Evolutionary conservation across 345 rosid species (phyloP).

Genomic region (Ceriops decandra): DNA sequence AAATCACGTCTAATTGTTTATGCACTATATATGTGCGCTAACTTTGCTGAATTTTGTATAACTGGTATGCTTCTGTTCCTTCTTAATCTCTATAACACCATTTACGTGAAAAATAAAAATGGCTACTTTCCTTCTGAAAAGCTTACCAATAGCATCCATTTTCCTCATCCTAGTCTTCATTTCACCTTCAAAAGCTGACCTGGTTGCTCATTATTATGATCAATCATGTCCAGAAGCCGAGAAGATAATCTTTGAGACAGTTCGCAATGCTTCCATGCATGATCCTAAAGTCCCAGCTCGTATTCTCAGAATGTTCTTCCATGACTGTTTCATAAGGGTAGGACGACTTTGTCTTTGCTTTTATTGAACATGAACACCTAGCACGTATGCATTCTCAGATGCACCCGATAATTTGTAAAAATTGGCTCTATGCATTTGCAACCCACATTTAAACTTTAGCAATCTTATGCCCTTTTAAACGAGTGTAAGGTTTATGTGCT

Average conservation of each 20-base stretch:
- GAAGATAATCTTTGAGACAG: constrained; percentile 51
- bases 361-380: neutral
- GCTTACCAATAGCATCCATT: constrained; percentile 4
- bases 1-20: neutral
- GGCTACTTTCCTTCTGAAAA: constrained; percentile 24
- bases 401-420: neutral
- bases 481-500: neutral
- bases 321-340: constrained; percentile 87
- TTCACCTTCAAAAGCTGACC: constrained; percentile 33
- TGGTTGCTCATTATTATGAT: constrained; percentile 55
- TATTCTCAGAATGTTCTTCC: constrained; percentile 83
- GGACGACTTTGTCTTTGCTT: neutral
- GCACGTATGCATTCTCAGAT: neutral
- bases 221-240: constrained; percentile 68
- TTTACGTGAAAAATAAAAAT: constrained; percentile 11
- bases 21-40: constrained; percentile 26
- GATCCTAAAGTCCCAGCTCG: constrained; percentile 86
- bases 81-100: neutral
- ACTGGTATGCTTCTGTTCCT: neutral
- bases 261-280: constrained; percentile 50
- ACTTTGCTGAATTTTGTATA: constrained; percentile 13
- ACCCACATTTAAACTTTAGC: neutral
- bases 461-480: neutral
- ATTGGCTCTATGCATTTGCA: neutral
- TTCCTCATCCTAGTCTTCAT: constrained; percentile 25